phyloP scores from a whole-genome alignment of 1,284 basidiomycete species.

The Fistulina hepatica region DNA sequence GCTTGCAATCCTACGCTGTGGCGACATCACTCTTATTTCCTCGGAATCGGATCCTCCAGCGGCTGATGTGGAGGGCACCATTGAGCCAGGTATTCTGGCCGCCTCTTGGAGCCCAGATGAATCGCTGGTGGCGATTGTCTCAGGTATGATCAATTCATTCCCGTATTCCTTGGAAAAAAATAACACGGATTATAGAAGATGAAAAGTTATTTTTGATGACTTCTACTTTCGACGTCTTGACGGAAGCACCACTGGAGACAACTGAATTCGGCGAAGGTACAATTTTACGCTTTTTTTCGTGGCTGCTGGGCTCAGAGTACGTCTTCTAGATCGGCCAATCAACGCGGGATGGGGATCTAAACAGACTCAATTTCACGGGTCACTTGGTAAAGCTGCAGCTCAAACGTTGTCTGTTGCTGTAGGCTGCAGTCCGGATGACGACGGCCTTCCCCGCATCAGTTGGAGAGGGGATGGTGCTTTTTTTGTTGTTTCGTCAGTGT shows the following conservation, averaged over 20 bases:
- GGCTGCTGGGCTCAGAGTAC: slow-evolving; percentile 9
- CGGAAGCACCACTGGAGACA: slow-evolving; percentile 64
- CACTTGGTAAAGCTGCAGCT: slow-evolving; percentile 83
- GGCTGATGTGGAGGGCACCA: slow-evolving; percentile 74
- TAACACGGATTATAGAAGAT: slow-evolving; percentile 37
- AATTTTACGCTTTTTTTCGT: slow-evolving; percentile 7
- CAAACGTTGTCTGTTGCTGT: slow-evolving; percentile 35
- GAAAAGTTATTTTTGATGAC: slow-evolving; percentile 85
- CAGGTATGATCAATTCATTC: slow-evolving; percentile 36
- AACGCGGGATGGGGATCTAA: slow-evolving; percentile 98
- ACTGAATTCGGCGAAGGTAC: slow-evolving; percentile 79
- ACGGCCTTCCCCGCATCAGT: slow-evolving; percentile 62
- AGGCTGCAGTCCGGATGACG: slow-evolving; percentile 60
- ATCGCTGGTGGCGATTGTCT: slow-evolving; percentile 69
- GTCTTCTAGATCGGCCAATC: slow-evolving; percentile 66
- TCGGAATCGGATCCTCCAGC: too few species aligned
- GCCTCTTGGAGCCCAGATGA: slow-evolving; percentile 91
- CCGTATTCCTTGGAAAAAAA: not conserved
- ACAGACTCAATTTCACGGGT: slow-evolving; percentile 96
- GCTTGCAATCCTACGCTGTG: too few species aligned
- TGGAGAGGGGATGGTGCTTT: slow-evolving; percentile 92
- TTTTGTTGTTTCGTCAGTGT: slow-evolving; percentile 76
- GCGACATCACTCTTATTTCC: too few species aligned
- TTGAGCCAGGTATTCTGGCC: slow-evolving; percentile 76
- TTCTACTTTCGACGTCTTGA: slow-evolving; percentile 78